phyloP scores from a whole-genome alignment of 768 basidiomycete species.

The Tricholoma matsutake region DNA sequence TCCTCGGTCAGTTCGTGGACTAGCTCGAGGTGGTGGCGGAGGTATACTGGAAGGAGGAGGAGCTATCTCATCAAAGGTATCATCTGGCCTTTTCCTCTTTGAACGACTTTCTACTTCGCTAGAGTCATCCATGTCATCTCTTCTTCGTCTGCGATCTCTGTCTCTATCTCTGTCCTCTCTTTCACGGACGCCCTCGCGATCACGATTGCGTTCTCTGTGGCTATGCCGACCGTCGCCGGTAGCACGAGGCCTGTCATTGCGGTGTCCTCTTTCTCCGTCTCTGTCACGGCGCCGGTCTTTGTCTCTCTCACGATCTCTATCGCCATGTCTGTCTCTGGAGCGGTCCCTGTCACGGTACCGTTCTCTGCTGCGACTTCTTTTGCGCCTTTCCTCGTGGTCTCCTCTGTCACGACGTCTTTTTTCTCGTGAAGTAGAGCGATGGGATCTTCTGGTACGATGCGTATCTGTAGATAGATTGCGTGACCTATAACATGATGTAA shows the following conservation, averaged over 20 bases:
- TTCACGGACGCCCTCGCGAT: constrained; percentile 44
- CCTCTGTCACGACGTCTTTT: constrained; percentile 49
- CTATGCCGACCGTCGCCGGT: constrained; percentile 55
- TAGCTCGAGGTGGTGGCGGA: constrained; percentile 43
- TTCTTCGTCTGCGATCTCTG: constrained; percentile 62
- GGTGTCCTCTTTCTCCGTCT: constrained; percentile 46
- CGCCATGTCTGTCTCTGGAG: constrained; percentile 53
- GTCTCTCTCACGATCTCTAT: constrained; percentile 44
- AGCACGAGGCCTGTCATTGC: constrained; percentile 48
- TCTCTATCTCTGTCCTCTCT: constrained; percentile 51
- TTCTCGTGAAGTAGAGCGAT: constrained; percentile 66
- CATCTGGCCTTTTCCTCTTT: constrained; percentile 66
- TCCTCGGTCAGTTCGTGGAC: constrained; percentile 44
- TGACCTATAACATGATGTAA: constrained; percentile 38
- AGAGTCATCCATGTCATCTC: constrained; percentile 55
- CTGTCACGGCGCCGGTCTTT: constrained; percentile 49
- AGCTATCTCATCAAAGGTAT: constrained; percentile 41
- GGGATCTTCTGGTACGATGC: constrained; percentile 66
- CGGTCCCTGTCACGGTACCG: constrained; percentile 54
- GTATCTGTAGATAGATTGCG: constrained; percentile 79
- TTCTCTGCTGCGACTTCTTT: constrained; percentile 57
- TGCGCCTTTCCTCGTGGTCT: constrained; percentile 60
- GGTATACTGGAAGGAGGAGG: constrained; percentile 39
- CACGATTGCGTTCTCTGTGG: constrained; percentile 48
- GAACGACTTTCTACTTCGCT: constrained; percentile 51